These are phyloP conservation scores for Polygonum maritimum DNA, from an alignment of 148 eudicot genomes.

Conservation along the genomic window DNA sequence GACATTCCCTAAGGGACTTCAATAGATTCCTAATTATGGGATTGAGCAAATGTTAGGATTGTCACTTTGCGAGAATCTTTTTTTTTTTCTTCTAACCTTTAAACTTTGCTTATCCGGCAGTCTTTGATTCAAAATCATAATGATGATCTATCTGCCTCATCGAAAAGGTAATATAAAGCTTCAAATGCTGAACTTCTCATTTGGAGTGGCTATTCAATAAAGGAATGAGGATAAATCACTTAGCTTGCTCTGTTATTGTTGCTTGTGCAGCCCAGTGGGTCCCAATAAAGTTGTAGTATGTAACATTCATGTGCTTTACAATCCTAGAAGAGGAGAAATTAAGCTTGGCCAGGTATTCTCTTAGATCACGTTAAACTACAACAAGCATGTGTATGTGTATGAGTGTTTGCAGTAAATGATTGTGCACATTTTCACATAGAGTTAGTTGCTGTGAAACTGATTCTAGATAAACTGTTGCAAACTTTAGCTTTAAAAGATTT, in stretches of 20 bases:
- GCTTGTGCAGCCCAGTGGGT: constrained; percentile 43
- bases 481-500: background rate
- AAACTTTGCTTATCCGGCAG: constrained; percentile 28
- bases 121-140: constrained; percentile 26
- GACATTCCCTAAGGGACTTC: background rate
- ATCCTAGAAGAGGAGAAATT: constrained; percentile 94
- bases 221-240: background rate
- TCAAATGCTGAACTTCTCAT: background rate
- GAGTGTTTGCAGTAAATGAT: background rate
- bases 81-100: background rate
- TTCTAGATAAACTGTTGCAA: background rate
- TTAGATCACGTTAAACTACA: background rate
- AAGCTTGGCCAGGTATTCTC: constrained; percentile 86
- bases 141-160: constrained; percentile 17
- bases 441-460: background rate
- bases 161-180: constrained; percentile 33
- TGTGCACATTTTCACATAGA: background rate
- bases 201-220: background rate
- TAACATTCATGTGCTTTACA: constrained; percentile 90
- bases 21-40: background rate
- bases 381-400: background rate
- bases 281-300: constrained; percentile 69
- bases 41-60: background rate
- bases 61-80: background rate
- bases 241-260: background rate